Conservation (phyloP, 1,284 basidiomycete genomes). For the Trametes hirsuta region DNA sequence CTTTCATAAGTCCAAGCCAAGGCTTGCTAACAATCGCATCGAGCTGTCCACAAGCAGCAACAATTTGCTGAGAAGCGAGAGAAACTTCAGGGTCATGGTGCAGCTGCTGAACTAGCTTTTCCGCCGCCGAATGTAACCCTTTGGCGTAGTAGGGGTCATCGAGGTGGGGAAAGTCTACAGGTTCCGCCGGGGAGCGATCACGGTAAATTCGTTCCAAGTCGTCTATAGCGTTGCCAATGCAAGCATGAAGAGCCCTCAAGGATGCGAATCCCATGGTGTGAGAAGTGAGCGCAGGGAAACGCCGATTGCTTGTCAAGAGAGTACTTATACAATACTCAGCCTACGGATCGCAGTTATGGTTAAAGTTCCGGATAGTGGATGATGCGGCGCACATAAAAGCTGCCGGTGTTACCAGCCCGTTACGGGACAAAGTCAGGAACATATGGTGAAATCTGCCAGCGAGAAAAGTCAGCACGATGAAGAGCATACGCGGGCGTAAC, state of each 20-base stretch:
- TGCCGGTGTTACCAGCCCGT: too few relatives aligned
- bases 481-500: too few relatives aligned
- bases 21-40: constrained; percentile 53
- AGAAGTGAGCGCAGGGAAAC: neutral
- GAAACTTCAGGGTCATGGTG: constrained; percentile 55
- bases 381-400: too few relatives aligned
- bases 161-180: constrained; percentile 63
- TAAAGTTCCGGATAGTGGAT: too few relatives aligned
- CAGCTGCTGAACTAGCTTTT: constrained; percentile 47
- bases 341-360: too few relatives aligned
- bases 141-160: constrained; percentile 49
- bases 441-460: too few relatives aligned
- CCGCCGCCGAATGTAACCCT: constrained; percentile 30
- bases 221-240: constrained; percentile 67
- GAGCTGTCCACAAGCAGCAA: constrained; percentile 66
- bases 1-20: constrained; percentile 18
- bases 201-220: constrained; percentile 67
- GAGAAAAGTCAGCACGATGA: too few relatives aligned
- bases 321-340: neutral
- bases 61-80: constrained; percentile 57
- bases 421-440: too few relatives aligned
- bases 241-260: constrained; percentile 63
- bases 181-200: constrained; percentile 3
- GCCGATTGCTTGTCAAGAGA: neutral
- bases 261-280: constrained; percentile 54